phyloP scores from a whole-genome alignment of 805 yeast species.

The Candida caryicola region DNA sequence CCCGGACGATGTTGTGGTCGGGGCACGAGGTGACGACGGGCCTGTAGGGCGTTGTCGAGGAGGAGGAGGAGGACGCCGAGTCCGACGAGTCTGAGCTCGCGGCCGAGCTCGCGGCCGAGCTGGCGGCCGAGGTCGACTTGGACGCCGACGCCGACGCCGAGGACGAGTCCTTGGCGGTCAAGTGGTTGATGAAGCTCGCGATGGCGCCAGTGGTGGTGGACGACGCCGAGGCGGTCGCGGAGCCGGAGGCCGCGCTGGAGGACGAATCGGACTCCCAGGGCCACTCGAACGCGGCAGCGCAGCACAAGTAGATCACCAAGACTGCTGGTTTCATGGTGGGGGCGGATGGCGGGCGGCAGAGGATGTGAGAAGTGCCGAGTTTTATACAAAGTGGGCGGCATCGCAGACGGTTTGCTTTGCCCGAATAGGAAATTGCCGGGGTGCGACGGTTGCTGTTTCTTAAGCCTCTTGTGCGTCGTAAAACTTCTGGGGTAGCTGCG shows the following conservation, averaged over 20 bases:
- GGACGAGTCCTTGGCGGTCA: not conserved
- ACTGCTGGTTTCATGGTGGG: too few species aligned
- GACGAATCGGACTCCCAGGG: conserved; percentile 16
- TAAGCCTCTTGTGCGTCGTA: too few species aligned
- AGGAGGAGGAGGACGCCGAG: conserved; percentile 7
- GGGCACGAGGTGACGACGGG: conserved; percentile 35
- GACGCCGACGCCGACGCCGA: not conserved
- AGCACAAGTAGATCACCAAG: conserved; percentile 1
- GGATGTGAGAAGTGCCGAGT: too few species aligned
- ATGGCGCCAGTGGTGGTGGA: not conserved
- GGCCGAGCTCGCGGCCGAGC: not conserved
- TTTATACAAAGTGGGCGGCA: too few species aligned
- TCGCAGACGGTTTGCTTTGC: too few species aligned
- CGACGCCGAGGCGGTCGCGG: too few species aligned
- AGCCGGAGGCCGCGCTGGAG: too few species aligned
- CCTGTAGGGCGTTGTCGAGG: conserved; percentile 28
- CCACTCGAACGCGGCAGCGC: conserved; percentile 16
- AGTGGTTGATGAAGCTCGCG: not conserved
- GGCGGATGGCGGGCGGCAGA: too few species aligned
- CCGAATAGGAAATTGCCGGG: too few species aligned
- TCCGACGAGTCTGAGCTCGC: not conserved
- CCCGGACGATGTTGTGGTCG: conserved; percentile 20
- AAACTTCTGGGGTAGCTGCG: too few species aligned
- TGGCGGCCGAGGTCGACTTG: not conserved
- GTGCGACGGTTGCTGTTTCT: too few species aligned